Conservation (phyloP, 352 stramenopile species). For the Plasmopara halstedii region DNA sequence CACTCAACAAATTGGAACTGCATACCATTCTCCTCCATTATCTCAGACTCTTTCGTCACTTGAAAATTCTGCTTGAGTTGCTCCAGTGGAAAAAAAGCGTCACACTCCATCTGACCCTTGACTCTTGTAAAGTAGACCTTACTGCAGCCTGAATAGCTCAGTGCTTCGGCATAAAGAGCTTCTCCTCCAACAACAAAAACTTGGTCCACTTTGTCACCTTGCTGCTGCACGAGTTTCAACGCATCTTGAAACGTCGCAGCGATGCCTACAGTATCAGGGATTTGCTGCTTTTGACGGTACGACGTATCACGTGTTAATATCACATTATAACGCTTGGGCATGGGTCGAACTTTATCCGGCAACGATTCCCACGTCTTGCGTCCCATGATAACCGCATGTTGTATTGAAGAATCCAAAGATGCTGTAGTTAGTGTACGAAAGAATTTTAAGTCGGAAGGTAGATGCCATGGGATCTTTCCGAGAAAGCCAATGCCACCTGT, state of each 20-base stretch:
- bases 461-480: constrained; percentile 90
- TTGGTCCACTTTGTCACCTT: constrained; percentile 74
- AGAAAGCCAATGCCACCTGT: constrained; percentile 84
- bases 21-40: constrained; percentile 72
- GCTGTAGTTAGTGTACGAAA: constrained; percentile 92
- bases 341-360: constrained; percentile 91
- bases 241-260: constrained; percentile 88
- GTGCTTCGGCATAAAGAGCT: constrained; percentile 91
- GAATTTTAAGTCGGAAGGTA: constrained; percentile 94
- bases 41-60: constrained; percentile 32
- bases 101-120: constrained; percentile 82
- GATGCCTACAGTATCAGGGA: constrained; percentile 80
- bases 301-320: constrained; percentile 86
- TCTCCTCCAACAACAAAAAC: constrained; percentile 97
- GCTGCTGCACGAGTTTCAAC: constrained; percentile 68
- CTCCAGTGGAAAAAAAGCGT: constrained; percentile 88
- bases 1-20: constrained; percentile 75
- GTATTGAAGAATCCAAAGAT: constrained; percentile 13
- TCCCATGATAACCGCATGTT: constrained; percentile 99
- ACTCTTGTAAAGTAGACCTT: constrained; percentile 90
- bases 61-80: constrained; percentile 48
- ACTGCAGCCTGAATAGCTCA: constrained; percentile 76
- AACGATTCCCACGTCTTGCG: constrained; percentile 99
- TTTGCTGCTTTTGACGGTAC: constrained; percentile 28
- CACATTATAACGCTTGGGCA: constrained; percentile 94